Percentiles rank a stretch among this genome's conserved stretches.
phyloP scores from a whole-genome alignment of 768 basidiomycete species.

The Russula emetica region DNA sequence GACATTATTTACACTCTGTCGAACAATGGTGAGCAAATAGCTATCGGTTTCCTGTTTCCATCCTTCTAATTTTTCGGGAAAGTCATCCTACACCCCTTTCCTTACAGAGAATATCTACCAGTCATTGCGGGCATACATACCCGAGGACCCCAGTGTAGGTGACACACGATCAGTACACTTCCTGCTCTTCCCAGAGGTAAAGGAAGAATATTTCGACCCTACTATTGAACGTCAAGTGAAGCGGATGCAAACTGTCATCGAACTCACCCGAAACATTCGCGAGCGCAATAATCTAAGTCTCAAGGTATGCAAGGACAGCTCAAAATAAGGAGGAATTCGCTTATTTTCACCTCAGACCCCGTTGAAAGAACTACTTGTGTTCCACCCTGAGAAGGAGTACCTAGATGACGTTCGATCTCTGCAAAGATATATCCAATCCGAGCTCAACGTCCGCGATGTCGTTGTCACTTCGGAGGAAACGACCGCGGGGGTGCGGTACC shows the following conservation, averaged over 20 bases:
- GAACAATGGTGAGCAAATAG: constrained; percentile 79
- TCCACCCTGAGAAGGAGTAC: constrained; percentile 83
- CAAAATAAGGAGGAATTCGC: not conserved
- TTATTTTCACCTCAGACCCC: constrained; percentile 58
- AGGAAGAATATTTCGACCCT: constrained; percentile 90
- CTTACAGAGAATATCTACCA: constrained; percentile 96
- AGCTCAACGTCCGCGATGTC: constrained; percentile 91
- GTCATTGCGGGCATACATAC: constrained; percentile 78
- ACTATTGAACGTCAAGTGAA: constrained; percentile 92
- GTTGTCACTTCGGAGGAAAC: constrained; percentile 86
- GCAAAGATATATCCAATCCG: constrained; percentile 85
- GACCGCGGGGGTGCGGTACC: constrained; percentile 82
- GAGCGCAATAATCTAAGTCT: constrained; percentile 82
- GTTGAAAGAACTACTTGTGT: constrained; percentile 85
- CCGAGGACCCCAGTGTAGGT: constrained; percentile 59
- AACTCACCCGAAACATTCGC: constrained; percentile 82
- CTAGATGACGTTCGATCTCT: constrained; percentile 81
- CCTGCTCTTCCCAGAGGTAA: constrained; percentile 87
- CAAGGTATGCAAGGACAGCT: constrained; percentile 57
- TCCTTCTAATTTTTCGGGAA: constrained; percentile 12
- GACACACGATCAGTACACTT: constrained; percentile 96
- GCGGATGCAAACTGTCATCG: constrained; percentile 93
- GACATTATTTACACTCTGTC: constrained; percentile 86
- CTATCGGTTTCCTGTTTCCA: not conserved
- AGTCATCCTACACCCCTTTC: constrained; percentile 99